Base-by-base conservation (phyloP, 306 rosid species). In the Arachis stenosperma region DNA sequence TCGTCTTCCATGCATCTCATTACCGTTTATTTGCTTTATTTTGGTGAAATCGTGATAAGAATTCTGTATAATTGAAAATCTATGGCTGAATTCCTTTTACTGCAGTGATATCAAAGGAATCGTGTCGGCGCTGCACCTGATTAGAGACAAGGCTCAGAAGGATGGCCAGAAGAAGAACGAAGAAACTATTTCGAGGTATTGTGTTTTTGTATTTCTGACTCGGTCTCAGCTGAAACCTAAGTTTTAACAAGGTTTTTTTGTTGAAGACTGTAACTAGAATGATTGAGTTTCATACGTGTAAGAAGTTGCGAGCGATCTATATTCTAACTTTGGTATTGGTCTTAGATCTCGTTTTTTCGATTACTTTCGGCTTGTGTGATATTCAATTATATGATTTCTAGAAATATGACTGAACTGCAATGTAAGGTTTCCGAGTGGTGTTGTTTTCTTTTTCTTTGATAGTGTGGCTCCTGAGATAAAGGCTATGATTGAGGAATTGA, bases 111-210 rank as follows among this genome's bases (percentile, higher is more conserved):
- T 93, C 73, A 88, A 91, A 77, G 97, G 97, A 55, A 79, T 93
- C 61, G 81, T 93, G 79, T 86, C 96, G 37, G 97, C 97, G 63
- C 80, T 93, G 79, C 85, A 93, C 30, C 90, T 84, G 80, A 90
- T 93, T 69, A 81, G 82, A 81, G 97, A 90, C 75, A 90, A 83
- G 76, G 88, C 98, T 67, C 96, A 90, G 69, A 85, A 87, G 81
- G 98, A 93, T 59, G 97, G 89, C 51, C 93, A 86, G 86, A 93
- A 90, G 90, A 90, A 90, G 93, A 93, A 90, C 73, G 97, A 90
- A 78, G 97, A 93, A 78, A 93, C 98, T 3, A 93, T 93, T 75
- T 86, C 90, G 3, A 91, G 98, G 98, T 93, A 52, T 5, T 3
- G n/a, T 10, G 15, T 52, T 12, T 13, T 5, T 51, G 67, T 69